These are phyloP conservation scores for Coemansia sp. DNA, from an alignment of 192 early-diverging fungal genomes.

Conservation along the genomic window DNA sequence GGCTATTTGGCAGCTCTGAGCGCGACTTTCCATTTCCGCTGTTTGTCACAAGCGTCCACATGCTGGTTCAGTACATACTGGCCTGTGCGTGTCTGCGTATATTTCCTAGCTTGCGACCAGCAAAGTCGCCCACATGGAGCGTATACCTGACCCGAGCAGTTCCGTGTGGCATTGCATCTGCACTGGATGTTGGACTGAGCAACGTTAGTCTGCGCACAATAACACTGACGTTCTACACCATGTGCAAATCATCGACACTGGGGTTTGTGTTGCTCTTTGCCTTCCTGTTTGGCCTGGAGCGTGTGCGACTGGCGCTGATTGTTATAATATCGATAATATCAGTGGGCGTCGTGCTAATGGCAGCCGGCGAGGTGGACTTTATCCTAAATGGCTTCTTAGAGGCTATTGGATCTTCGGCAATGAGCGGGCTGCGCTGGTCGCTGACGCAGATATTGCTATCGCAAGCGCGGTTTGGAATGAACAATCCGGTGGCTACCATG, in stretches of 20 bases:
- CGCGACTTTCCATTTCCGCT: conserved; percentile 86
- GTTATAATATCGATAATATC: conserved; percentile 78
- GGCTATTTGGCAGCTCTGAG: conserved; percentile 81
- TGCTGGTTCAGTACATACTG: conserved; percentile 78
- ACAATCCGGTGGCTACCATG: conserved; percentile 86
- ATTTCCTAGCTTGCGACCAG: conserved; percentile 65
- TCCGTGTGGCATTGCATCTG: conserved; percentile 85
- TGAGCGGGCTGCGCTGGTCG: conserved; percentile 89
- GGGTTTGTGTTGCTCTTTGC: conserved; percentile 88
- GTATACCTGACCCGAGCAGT: conserved; percentile 73
- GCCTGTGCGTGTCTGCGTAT: conserved; percentile 57
- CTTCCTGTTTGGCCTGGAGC: conserved; percentile 83
- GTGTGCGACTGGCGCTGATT: conserved; percentile 66
- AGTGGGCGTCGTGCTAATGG: conserved; percentile 84
- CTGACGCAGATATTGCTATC: conserved; percentile 83
- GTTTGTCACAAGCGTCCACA: conserved; percentile 82
- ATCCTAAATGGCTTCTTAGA: conserved; percentile 71
- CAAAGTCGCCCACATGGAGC: conserved; percentile 50
- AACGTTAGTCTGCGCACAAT: conserved; percentile 85
- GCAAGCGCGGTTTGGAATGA: conserved; percentile 73
- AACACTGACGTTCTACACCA: conserved; percentile 90
- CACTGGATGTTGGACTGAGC: conserved; percentile 87
- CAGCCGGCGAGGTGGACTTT: conserved; percentile 80
- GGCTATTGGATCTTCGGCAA: conserved; percentile 74
- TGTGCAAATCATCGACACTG: conserved; percentile 77